Evolutionary conservation across 768 basidiomycete species (phyloP).

Genomic region (Psilocybe azurescens): DNA sequence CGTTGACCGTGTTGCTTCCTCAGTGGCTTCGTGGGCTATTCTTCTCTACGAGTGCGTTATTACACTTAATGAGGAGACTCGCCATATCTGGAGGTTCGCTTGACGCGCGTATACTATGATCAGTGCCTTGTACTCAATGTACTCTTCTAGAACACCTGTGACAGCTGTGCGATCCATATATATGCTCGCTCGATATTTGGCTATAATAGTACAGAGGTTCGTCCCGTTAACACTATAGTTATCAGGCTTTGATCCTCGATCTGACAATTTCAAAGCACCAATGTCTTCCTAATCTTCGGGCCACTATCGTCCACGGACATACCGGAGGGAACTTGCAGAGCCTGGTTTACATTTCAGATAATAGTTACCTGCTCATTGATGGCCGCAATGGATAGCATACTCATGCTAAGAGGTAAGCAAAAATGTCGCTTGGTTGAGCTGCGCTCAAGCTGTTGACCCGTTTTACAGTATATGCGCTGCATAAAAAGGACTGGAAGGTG

Average conservation of each 20-base stretch:
- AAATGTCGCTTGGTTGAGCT: background rate
- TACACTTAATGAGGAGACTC: constrained; percentile 1
- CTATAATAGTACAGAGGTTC: background rate
- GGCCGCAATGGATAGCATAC: constrained; percentile 15
- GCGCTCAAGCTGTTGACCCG: background rate
- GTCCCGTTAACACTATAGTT: background rate
- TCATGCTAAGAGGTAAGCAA: constrained; percentile 18
- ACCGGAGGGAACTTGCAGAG: constrained; percentile 8
- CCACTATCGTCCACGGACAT: background rate
- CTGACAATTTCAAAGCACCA: constrained; percentile 1
- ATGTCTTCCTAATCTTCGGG: constrained; percentile 14
- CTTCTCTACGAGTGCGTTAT: constrained; percentile 3
- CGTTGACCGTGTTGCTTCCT: background rate
- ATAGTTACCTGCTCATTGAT: constrained; percentile 5
- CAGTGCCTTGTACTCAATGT: background rate
- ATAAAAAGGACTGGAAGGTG: constrained; percentile 9
- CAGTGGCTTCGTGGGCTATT: constrained; percentile 1
- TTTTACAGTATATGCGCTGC: constrained; percentile 18
- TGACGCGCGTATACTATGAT: background rate
- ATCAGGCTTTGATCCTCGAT: background rate
- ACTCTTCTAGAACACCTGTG: background rate
- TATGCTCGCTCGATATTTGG: background rate
- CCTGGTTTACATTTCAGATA: constrained; percentile 13
- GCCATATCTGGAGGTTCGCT: constrained; percentile 8
- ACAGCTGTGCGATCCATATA: background rate